Percentiles rank a stretch among this genome's conserved stretches.
Evolutionary conservation across 1,284 basidiomycete species (phyloP).

Genomic region (Mycosarcoma mackinlayi): DNA sequence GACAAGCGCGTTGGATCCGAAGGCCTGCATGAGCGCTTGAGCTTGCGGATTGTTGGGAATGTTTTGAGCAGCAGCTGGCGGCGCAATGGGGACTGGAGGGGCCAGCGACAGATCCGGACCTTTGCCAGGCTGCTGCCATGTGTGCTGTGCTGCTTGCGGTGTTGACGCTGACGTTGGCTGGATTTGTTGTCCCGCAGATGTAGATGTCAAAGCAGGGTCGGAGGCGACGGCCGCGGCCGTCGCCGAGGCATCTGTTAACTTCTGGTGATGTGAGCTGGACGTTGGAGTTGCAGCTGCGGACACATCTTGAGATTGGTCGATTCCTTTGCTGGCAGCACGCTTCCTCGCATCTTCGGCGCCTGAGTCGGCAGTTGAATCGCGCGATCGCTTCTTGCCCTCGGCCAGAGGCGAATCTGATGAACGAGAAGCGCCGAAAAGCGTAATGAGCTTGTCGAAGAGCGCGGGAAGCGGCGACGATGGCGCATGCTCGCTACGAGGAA

Average conservation of each 20-base stretch:
- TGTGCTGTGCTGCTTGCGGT: conserved; percentile 10
- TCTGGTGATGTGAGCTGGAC: conserved; percentile 10
- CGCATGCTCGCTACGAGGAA: conserved; percentile 38
- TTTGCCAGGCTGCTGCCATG: conserved; percentile 16
- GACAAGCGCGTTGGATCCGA: conserved; percentile 55
- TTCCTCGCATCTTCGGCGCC: conserved; percentile 20
- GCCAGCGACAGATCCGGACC: conserved; percentile 32
- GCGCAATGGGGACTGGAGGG: conserved; percentile 35
- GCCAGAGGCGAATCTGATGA: conserved; percentile 9
- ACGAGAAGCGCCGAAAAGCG: conserved; percentile 14
- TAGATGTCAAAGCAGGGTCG: not conserved
- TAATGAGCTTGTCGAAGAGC: conserved; percentile 45
- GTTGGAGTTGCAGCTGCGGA: conserved; percentile 23
- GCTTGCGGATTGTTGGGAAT: conserved; percentile 48
- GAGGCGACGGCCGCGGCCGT: not conserved
- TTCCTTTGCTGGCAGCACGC: conserved; percentile 17
- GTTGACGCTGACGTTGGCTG: conserved; percentile 4
- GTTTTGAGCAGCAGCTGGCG: conserved; percentile 21
- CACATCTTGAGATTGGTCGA: conserved; percentile 19
- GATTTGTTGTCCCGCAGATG: conserved; percentile 1
- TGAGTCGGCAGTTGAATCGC: conserved; percentile 21
- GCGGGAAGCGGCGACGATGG: conserved; percentile 36
- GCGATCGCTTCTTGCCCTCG: conserved; percentile 26
- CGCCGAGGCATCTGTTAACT: conserved; percentile 3
- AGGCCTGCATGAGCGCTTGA: conserved; percentile 52